Conservation (phyloP, 495 filamentous ascomycete genomes). For the Copromyces sp. region DNA sequence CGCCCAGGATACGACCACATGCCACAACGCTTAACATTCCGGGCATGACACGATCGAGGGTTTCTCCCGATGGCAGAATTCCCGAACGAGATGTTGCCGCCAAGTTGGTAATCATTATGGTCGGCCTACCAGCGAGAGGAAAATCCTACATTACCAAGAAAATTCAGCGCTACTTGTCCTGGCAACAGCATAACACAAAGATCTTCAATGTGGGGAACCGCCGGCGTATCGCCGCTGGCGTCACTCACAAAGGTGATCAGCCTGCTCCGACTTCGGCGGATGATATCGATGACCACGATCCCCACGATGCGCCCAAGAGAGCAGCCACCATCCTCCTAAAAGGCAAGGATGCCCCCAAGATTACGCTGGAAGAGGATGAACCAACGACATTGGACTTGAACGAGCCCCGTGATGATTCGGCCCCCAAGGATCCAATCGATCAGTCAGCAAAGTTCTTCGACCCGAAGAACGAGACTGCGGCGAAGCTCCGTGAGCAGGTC, state of each 20-base stretch:
- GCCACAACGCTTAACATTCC: slow-evolving; percentile 81
- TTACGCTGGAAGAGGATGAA: slow-evolving; percentile 19
- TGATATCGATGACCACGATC: slow-evolving; percentile 19
- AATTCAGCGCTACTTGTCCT: slow-evolving; percentile 85
- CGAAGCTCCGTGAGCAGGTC: slow-evolving; percentile 78
- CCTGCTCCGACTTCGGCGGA: slow-evolving; percentile 14
- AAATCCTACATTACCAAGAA: slow-evolving; percentile 99
- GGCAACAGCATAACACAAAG: slow-evolving; percentile 87
- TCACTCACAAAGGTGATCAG: slow-evolving; percentile 17
- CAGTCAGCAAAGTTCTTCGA: slow-evolving; percentile 94
- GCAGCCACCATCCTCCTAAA: slow-evolving; percentile 41
- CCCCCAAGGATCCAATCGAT: slow-evolving; percentile 49
- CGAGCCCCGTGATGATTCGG: background rate
- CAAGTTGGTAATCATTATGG: slow-evolving; percentile 97
- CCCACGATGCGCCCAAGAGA: slow-evolving; percentile 29
- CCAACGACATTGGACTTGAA: slow-evolving; percentile 28
- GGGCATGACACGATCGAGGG: slow-evolving; percentile 79
- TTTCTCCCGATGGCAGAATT: slow-evolving; percentile 90
- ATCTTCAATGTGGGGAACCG: slow-evolving; percentile 98
- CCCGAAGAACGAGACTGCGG: slow-evolving; percentile 71
- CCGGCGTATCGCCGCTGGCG: slow-evolving; percentile 66
- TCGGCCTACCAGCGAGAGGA: slow-evolving; percentile 85
- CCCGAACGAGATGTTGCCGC: slow-evolving; percentile 84
- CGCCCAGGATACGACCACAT: slow-evolving; percentile 55
- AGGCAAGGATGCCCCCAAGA: slow-evolving; percentile 27